Evolutionary conservation across 129 eudicot genomes (phyloP), one percentile per base, ranked within the genome.

Genomic region (Smallanthus sonchifolius): DNA sequence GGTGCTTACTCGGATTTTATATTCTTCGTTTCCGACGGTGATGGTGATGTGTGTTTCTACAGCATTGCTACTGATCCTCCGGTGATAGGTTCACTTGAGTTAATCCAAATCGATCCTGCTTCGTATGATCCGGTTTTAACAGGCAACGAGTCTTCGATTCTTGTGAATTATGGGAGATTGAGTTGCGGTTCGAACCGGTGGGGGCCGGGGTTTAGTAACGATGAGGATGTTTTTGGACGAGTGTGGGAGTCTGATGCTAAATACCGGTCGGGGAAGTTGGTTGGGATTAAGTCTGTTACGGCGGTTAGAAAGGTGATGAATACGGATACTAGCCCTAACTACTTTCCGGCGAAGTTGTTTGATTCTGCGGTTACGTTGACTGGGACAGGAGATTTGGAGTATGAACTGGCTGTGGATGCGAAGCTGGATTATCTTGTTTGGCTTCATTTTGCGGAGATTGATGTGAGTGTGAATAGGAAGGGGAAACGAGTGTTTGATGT

Each of bases 31-130:
- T 65, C 84, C 63, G 90, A 86, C 39, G 82, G 83, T 48, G 82
- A 78, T 16, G 94, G 88, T 7, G 87, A 88, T 65, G 80, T 95
- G 34, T 95, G 99, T 55, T 88, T 95, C 10, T 95, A 91, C 83
- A 88, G 96, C 79, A 91, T 95, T 62, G 97, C 96, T 45, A 95
- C 99, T 36, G 99, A 95, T 77, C 77, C 97, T 9, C 99, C 99
- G 1, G 89, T 95, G 0, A 81, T 95, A 28, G 96, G 86, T 15
- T 91, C 99, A 9, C 64, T 95, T 6, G 86, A 91, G 79, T 72
- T 95, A 5, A 54, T 79, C 54, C 89, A 85, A 77, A 81, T 91
- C 60, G 96, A 88, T 71, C 84, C 86, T 32, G 83, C 83, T 36
- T 80, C 99, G 0, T 95, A 95, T 64, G 83, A 83, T 51, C 64